Evolutionary conservation across 2,329 filamentous ascomycete species (phyloP).

Genomic region (Penicillium paneum): DNA sequence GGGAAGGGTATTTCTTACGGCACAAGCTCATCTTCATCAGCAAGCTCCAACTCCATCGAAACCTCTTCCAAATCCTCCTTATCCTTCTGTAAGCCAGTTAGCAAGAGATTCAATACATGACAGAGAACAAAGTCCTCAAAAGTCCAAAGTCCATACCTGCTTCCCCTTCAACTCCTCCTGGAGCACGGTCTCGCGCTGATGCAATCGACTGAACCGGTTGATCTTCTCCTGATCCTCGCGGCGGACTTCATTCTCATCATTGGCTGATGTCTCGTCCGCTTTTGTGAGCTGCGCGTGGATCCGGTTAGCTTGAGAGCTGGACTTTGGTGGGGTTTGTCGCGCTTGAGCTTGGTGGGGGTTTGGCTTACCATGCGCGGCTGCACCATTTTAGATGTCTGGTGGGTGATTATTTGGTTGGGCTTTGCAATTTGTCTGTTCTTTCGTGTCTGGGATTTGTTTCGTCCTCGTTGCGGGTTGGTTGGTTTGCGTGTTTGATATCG

Average conservation of each 20-base stretch:
- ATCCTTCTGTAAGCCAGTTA: slow-evolving; percentile 67
- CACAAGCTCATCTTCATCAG: slow-evolving; percentile 89
- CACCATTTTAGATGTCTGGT: slow-evolving; percentile 42
- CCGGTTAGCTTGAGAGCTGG: slow-evolving; percentile 1
- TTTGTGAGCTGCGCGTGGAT: slow-evolving; percentile 68
- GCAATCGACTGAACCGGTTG: slow-evolving; percentile 92
- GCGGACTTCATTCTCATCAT: slow-evolving; percentile 87
- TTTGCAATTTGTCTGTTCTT: background rate
- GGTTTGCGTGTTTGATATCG: slow-evolving; percentile 16
- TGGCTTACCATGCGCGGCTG: slow-evolving; percentile 59
- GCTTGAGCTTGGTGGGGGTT: background rate
- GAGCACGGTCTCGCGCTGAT: slow-evolving; percentile 75
- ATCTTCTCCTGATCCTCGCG: slow-evolving; percentile 98
- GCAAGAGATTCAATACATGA: background rate
- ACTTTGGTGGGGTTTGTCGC: slow-evolving; percentile 1
- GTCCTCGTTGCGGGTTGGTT: slow-evolving; percentile 6
- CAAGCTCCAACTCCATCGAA: slow-evolving; percentile 83
- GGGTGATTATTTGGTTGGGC: background rate
- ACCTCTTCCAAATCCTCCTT: slow-evolving; percentile 97
- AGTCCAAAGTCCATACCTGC: slow-evolving; percentile 49
- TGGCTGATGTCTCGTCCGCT: slow-evolving; percentile 76
- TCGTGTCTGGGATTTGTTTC: background rate
- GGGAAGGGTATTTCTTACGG: slow-evolving; percentile 63
- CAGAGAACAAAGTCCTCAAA: background rate
- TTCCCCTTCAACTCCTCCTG: slow-evolving; percentile 79